Conservation (phyloP, 2,329 filamentous ascomycete species). For the Ophiosphaerella herpotricha region DNA sequence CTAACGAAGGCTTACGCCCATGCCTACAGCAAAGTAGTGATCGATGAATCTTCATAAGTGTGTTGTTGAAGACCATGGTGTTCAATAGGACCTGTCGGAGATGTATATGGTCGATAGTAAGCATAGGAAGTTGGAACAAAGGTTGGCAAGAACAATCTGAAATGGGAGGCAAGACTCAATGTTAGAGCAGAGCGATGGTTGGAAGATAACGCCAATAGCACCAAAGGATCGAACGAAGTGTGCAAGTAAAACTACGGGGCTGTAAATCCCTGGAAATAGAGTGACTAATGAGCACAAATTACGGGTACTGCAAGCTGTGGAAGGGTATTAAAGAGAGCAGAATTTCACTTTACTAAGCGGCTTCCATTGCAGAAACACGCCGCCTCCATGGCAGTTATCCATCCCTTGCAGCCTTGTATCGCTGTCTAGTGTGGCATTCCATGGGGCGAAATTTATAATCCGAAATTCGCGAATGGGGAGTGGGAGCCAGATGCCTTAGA, state of each 20-base stretch:
- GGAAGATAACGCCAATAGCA: not conserved
- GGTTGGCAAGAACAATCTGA: constrained; percentile 4
- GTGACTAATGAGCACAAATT: not conserved
- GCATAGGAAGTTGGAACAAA: not conserved
- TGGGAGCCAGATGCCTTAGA: constrained; percentile 3
- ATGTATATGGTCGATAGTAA: not conserved
- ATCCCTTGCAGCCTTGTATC: constrained; percentile 40
- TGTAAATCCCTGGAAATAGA: not conserved
- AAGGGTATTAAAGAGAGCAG: constrained; percentile 8
- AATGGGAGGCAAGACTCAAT: constrained; percentile 2
- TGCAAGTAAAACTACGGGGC: not conserved
- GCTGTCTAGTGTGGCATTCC: constrained; percentile 36
- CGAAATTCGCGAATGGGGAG: not conserved
- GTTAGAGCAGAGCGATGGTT: not conserved
- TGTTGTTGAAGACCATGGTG: constrained; percentile 29
- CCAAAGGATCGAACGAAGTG: constrained; percentile 1
- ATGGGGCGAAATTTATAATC: constrained; percentile 7
- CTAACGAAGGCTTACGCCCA: constrained; percentile 23
- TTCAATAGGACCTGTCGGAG: not conserved
- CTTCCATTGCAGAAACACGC: constrained; percentile 19
- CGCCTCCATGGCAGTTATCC: constrained; percentile 11
- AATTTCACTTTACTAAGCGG: constrained; percentile 28
- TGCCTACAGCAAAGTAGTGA: constrained; percentile 33
- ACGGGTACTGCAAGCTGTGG: constrained; percentile 5
- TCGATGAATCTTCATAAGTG: constrained; percentile 24